Conservation (phyloP, 345 rosid genomes). For the Iberis pinnata region DNA sequence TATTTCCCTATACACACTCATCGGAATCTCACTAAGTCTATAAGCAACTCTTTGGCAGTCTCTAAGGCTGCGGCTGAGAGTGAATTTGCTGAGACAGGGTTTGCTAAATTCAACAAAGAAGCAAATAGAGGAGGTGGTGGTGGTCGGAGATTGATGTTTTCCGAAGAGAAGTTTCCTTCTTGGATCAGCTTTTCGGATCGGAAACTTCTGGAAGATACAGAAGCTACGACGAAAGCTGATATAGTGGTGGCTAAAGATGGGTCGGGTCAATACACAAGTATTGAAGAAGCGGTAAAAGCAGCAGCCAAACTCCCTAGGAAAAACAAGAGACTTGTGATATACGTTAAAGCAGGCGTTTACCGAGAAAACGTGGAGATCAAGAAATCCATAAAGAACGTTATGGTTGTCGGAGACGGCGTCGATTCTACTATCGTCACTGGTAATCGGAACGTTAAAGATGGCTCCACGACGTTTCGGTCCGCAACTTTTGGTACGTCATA, state of each 20-base stretch:
- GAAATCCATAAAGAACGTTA: conserved; percentile 50
- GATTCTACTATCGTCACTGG: conserved; percentile 65
- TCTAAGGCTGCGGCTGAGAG: conserved; percentile 33
- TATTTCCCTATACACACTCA: conserved; percentile 32
- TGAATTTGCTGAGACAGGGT: conserved; percentile 7
- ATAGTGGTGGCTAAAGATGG: conserved; percentile 86
- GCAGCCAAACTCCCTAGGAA: conserved; percentile 26
- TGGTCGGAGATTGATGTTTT: conserved; percentile 38
- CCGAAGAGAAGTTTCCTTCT: conserved; percentile 41
- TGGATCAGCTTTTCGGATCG: conserved; percentile 61
- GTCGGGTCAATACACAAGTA: conserved; percentile 55
- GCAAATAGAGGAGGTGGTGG: conserved; percentile 7
- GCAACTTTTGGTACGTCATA: conserved; percentile 69
- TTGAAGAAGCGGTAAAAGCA: conserved; percentile 59
- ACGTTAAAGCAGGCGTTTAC: conserved; percentile 72
- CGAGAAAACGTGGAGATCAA: conserved; percentile 54
- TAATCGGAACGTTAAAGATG: conserved; percentile 40
- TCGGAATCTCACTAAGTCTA: conserved; percentile 48
- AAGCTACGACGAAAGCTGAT: conserved; percentile 34
- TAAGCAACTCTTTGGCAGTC: conserved; percentile 69
- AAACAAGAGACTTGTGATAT: conserved; percentile 46
- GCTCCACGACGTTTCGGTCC: conserved; percentile 67
- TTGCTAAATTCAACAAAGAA: conserved; percentile 16
- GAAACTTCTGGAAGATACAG: conserved; percentile 40
- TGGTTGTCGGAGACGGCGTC: conserved; percentile 78